A percentile compares a stretch with the other conserved stretches of the same genome.
Conservation (phyloP, 805 yeast genomes). For the Sugiyamaella smithiae region DNA sequence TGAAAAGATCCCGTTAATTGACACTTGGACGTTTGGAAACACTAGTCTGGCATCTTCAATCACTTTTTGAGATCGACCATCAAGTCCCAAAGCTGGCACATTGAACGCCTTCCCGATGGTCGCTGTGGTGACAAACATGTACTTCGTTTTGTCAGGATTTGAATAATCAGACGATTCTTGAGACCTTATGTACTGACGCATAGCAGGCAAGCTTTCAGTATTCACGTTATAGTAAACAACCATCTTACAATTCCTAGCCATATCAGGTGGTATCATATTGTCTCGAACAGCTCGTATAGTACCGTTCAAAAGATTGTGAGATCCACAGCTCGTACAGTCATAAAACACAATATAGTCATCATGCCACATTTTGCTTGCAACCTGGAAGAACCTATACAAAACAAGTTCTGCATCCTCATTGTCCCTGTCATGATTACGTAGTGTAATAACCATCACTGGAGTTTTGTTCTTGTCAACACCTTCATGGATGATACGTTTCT, state of each 20-base stretch:
- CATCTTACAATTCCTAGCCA: constrained; percentile 51
- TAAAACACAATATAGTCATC: constrained; percentile 57
- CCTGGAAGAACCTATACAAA: constrained; percentile 59
- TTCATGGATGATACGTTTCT: constrained; percentile 52
- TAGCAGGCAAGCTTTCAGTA: constrained; percentile 29
- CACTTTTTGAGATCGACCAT: constrained; percentile 41
- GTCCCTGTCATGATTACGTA: constrained; percentile 37
- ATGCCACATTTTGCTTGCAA: constrained; percentile 69
- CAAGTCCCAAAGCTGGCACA: constrained; percentile 41
- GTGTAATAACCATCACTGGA: constrained; percentile 58
- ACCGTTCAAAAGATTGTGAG: constrained; percentile 27
- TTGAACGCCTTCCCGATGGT: constrained; percentile 46
- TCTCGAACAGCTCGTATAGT: constrained; percentile 39
- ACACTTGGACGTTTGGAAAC: constrained; percentile 6
- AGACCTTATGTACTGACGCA: constrained; percentile 28
- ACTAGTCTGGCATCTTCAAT: constrained; percentile 25
- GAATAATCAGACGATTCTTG: constrained; percentile 23
- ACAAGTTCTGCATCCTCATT: constrained; percentile 48
- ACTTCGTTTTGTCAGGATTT: constrained; percentile 31
- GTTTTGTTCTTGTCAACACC: constrained; percentile 70
- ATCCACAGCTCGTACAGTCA: constrained; percentile 65
- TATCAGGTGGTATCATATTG: constrained; percentile 50
- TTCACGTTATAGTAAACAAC: constrained; percentile 48
- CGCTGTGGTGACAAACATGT: constrained; percentile 44
- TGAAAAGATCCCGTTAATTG: neutral